phyloP scores from a whole-genome alignment of 768 basidiomycete species.

The Daedaleopsis nitida region DNA sequence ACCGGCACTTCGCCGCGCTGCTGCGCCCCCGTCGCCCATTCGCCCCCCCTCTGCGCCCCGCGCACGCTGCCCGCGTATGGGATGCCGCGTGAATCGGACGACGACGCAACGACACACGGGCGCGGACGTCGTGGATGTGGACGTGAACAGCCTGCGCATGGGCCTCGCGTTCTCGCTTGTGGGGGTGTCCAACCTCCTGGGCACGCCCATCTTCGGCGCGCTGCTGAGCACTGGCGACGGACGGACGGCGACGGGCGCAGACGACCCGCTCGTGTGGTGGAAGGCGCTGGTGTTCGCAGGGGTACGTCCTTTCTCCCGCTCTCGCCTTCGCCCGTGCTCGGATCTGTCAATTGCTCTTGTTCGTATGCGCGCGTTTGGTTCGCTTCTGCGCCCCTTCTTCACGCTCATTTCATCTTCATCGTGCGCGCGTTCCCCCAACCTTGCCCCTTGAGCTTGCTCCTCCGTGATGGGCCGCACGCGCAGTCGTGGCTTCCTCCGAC shows the following conservation, averaged over 20 bases:
- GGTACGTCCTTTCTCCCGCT: slow-evolving; percentile 16
- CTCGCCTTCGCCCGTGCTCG: neutral
- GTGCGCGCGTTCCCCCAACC: too few relatives aligned
- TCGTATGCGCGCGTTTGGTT: too few relatives aligned
- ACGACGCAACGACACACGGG: neutral
- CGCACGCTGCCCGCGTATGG: neutral
- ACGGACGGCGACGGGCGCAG: too few relatives aligned
- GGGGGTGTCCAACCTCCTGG: slow-evolving; percentile 24
- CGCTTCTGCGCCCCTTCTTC: too few relatives aligned
- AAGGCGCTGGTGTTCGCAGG: slow-evolving; percentile 25
- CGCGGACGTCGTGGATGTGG: too few relatives aligned
- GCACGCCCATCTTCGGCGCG: slow-evolving; percentile 28
- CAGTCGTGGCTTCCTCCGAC: too few relatives aligned
- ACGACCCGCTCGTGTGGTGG: slow-evolving; percentile 20
- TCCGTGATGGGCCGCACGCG: too few relatives aligned
- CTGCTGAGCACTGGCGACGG: slow-evolving; percentile 19
- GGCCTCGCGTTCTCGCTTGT: slow-evolving; percentile 26
- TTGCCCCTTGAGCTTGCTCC: too few relatives aligned
- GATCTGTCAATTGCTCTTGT: too few relatives aligned
- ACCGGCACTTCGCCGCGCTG: too few relatives aligned
- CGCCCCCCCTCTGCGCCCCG: neutral
- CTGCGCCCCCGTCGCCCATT: neutral
- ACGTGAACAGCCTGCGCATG: slow-evolving; percentile 27
- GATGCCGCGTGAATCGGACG: neutral
- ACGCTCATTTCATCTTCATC: too few relatives aligned